These are phyloP conservation scores for Nissolia schottii DNA, from an alignment of 306 rosid genomes.

Conservation along the genomic window DNA sequence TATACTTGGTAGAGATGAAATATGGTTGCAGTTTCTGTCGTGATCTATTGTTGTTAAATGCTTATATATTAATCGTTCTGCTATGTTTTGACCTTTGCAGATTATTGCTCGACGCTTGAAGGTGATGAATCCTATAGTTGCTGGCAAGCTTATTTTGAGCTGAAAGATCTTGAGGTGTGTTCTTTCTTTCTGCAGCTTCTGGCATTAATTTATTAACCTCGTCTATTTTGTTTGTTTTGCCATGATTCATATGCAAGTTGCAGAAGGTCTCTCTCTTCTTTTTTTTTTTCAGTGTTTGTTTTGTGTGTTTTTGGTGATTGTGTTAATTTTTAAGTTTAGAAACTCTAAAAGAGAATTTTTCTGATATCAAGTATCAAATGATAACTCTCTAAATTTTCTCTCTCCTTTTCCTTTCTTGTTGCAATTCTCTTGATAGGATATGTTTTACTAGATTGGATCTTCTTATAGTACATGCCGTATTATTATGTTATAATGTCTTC, in stretches of 20 bases:
- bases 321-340: not conserved
- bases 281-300: not conserved
- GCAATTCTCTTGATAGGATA: not conserved
- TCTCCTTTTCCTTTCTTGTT: too few species aligned
- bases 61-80: not conserved
- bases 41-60: not conserved
- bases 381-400: too few species aligned
- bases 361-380: not conserved
- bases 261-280: not conserved
- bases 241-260: not conserved
- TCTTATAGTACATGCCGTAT: not conserved
- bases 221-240: not conserved
- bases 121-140: slow-evolving; percentile 86
- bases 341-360: too few species aligned
- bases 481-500: not conserved
- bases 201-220: not conserved
- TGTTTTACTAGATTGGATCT: not conserved
- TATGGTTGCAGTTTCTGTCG: not conserved
- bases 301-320: not conserved
- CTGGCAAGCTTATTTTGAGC: slow-evolving; percentile 92
- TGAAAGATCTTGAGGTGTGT: slow-evolving; percentile 76
- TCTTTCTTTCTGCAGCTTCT: not conserved
- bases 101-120: slow-evolving; percentile 78
- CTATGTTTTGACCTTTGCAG: slow-evolving; percentile 25
- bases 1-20: not conserved